phyloP scores from a whole-genome alignment of 208 protist genomes.

The Leishmania arabica region DNA sequence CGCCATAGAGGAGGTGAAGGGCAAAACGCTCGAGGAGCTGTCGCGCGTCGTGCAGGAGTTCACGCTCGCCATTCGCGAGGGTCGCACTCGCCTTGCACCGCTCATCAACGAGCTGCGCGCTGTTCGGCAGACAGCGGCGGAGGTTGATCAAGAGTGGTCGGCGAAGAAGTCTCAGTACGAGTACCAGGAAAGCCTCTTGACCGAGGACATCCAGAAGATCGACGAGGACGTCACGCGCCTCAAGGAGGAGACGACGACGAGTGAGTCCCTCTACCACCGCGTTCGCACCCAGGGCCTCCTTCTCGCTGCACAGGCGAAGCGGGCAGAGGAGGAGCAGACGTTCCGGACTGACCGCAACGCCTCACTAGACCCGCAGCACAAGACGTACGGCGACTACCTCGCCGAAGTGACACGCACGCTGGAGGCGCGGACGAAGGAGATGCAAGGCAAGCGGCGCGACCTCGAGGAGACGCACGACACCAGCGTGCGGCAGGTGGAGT shows the following conservation, averaged over 20 bases:
- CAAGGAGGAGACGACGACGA: constrained; percentile 66
- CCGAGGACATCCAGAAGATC: constrained; percentile 87
- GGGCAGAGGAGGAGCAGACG: constrained; percentile 57
- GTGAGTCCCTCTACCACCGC: constrained; percentile 90
- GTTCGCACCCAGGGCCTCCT: constrained; percentile 63
- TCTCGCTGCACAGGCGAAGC: constrained; percentile 48
- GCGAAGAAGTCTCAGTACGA: constrained; percentile 90
- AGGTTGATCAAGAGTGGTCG: constrained; percentile 87
- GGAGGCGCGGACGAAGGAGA: constrained; percentile 61
- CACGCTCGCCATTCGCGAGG: constrained; percentile 80
- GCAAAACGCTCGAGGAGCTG: constrained; percentile 90
- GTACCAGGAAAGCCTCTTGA: constrained; percentile 78
- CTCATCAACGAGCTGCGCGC: constrained; percentile 90
- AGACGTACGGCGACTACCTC: constrained; percentile 64
- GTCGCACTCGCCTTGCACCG: constrained; percentile 81
- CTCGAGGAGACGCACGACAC: constrained; percentile 85
- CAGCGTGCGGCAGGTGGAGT: constrained; percentile 87
- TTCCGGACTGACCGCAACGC: constrained; percentile 34
- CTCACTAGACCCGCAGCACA: constrained; percentile 64
- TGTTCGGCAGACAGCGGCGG: constrained; percentile 76
- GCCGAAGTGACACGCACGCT: constrained; percentile 43
- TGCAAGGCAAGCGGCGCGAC: constrained; percentile 78
- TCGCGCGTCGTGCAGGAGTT: constrained; percentile 90
- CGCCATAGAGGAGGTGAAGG: constrained; percentile 86
- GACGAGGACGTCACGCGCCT: constrained; percentile 78